Conservation (phyloP, 768 basidiomycete genomes). For the Infundibulicybe gibba region DNA sequence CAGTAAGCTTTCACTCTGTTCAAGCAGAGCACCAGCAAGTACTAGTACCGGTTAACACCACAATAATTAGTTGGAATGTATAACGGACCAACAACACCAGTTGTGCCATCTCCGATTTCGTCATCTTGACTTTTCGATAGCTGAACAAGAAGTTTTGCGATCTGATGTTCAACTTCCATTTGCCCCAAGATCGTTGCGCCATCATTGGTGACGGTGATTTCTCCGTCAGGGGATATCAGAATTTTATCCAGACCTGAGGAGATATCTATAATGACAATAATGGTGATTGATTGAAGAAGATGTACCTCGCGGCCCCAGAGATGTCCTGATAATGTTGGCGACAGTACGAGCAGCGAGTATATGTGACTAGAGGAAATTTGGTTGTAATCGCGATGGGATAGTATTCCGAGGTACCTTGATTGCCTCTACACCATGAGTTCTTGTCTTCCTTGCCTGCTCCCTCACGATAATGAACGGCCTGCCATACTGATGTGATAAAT, state of each 20-base stretch:
- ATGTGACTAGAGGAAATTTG: constrained; percentile 58
- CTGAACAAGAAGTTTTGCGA: constrained; percentile 96
- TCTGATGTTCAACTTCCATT: constrained; percentile 99
- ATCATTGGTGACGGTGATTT: constrained; percentile 99
- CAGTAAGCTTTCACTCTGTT: constrained; percentile 93
- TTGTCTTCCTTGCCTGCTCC: constrained; percentile 89
- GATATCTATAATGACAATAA: constrained; percentile 1
- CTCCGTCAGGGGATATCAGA: constrained; percentile 93
- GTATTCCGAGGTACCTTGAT: constrained; percentile 66
- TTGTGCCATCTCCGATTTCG: constrained; percentile 99
- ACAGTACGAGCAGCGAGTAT: constrained; percentile 95
- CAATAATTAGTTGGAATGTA: constrained; percentile 1
- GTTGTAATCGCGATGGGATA: constrained; percentile 7
- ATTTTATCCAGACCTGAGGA: constrained; percentile 87
- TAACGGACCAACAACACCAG: constrained; percentile 93
- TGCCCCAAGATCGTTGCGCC: constrained; percentile 97
- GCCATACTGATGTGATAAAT: constrained; percentile 60
- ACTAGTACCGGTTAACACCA: constrained; percentile 42
- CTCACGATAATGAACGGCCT: constrained; percentile 97
- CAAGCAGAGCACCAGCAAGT: constrained; percentile 94
- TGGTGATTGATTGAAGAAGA: constrained; percentile 3
- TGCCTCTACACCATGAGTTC: constrained; percentile 89
- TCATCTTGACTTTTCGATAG: constrained; percentile 98
- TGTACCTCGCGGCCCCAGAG: constrained; percentile 88
- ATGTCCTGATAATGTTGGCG: constrained; percentile 92